These are phyloP conservation scores for Fagopyrum esculentum DNA, from an alignment of 148 eudicot genomes.

Conservation along the genomic window DNA sequence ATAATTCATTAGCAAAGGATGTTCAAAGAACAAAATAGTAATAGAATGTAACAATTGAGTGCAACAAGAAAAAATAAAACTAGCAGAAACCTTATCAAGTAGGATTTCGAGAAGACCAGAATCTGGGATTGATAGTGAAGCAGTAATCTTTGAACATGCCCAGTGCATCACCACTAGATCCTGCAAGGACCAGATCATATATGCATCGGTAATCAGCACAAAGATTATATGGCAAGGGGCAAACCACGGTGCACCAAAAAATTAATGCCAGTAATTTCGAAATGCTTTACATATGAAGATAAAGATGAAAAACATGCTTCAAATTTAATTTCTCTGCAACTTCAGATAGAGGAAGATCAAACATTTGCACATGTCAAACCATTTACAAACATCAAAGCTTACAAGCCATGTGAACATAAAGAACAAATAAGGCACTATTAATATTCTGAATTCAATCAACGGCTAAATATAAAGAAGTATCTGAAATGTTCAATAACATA, in stretches of 20 bases:
- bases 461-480: not conserved
- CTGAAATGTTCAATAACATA: not conserved
- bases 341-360: not conserved
- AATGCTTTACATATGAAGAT: not conserved
- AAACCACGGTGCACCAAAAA: not conserved
- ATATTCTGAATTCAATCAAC: not conserved
- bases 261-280: not conserved
- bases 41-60: not conserved
- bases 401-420: not conserved
- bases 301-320: not conserved
- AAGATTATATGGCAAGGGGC: not conserved
- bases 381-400: not conserved
- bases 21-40: not conserved
- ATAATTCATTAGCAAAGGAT: slow-evolving; percentile 6
- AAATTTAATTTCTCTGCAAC: not conserved
- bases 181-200: slow-evolving; percentile 25
- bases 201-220: not conserved
- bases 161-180: slow-evolving; percentile 97
- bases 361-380: not conserved
- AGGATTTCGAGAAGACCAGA: slow-evolving; percentile 61
- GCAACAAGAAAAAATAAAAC: slow-evolving; percentile 1
- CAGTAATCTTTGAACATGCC: slow-evolving; percentile 83
- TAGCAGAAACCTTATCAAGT: slow-evolving; percentile 64
- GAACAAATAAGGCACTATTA: not conserved
- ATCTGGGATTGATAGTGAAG: slow-evolving; percentile 71